Conservation (phyloP, 2,329 filamentous ascomycete species). For the Cercospora zeina region DNA sequence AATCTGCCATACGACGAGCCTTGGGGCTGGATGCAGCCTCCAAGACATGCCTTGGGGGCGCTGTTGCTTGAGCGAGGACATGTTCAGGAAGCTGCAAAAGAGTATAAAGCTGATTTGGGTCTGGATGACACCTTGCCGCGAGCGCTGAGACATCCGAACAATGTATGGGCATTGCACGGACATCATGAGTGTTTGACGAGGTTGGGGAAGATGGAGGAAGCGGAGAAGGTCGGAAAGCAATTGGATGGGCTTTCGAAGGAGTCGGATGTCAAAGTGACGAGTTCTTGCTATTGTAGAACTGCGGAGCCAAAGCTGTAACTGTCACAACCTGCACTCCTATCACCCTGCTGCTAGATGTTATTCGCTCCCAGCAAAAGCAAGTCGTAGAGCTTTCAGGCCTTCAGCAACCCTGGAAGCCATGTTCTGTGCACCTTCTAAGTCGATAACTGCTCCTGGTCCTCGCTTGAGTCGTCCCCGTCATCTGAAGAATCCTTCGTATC, state of each 20-base stretch:
- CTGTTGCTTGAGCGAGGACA: slow-evolving; percentile 64
- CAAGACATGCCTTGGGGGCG: slow-evolving; percentile 67
- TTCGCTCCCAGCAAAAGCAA: not conserved
- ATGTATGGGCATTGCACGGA: slow-evolving; percentile 74
- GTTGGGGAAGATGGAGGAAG: slow-evolving; percentile 47
- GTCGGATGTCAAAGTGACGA: slow-evolving; percentile 60
- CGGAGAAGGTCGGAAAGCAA: slow-evolving; percentile 51
- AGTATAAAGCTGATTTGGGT: slow-evolving; percentile 46
- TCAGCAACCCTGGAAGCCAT: not conserved
- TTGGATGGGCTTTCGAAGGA: slow-evolving; percentile 55
- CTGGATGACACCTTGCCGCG: slow-evolving; percentile 58
- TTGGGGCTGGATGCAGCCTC: slow-evolving; percentile 77
- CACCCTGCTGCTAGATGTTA: not conserved
- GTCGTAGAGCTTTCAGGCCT: not conserved
- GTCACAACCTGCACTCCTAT: not conserved
- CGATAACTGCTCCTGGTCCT: not conserved
- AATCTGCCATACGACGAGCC: slow-evolving; percentile 68
- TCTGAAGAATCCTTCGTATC: not conserved
- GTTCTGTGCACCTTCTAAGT: not conserved
- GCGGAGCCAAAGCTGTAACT: slow-evolving; percentile 1
- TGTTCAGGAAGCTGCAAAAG: slow-evolving; percentile 42
- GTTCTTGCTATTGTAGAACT: slow-evolving; percentile 59
- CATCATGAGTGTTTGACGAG: slow-evolving; percentile 70
- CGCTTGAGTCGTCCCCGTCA: not conserved
- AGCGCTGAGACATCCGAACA: slow-evolving; percentile 66